Evolutionary conservation across 257 asterid species (phyloP).

Genomic region (Euphrasia confusa): DNA sequence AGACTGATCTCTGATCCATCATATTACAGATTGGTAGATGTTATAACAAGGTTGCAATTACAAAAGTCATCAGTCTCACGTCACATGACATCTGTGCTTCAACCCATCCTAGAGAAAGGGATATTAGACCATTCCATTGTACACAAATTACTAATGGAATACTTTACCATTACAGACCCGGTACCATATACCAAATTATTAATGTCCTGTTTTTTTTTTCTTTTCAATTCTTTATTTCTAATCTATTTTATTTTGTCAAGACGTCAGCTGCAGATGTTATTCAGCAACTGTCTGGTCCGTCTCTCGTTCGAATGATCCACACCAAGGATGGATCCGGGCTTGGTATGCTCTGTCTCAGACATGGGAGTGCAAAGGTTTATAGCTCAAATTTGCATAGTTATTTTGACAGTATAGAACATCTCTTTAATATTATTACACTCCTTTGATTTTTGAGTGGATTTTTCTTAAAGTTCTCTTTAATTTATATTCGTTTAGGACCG

Average conservation of each 20-base stretch:
- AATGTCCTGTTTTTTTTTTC: background rate
- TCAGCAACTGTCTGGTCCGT: slow-evolving; percentile 63
- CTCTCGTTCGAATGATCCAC: slow-evolving; percentile 71
- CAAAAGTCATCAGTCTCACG: slow-evolving; percentile 75
- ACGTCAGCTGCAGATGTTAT: slow-evolving; percentile 83
- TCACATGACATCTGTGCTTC: slow-evolving; percentile 76
- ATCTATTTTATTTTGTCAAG: slow-evolving; percentile 45
- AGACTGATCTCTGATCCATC: background rate
- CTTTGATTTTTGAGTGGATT: slow-evolving; percentile 6
- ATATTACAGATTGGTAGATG: slow-evolving; percentile 64
- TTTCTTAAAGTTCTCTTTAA: slow-evolving; percentile 9
- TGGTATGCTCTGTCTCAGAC: slow-evolving; percentile 71
- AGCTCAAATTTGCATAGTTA: slow-evolving; percentile 8
- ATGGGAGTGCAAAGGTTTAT: slow-evolving; percentile 88
- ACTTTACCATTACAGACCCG: slow-evolving; percentile 69
- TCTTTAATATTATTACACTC: background rate
- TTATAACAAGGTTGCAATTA: slow-evolving; percentile 64
- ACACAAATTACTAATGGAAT: slow-evolving; percentile 75
- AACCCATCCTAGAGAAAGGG: slow-evolving; percentile 88
- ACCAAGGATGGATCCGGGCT: slow-evolving; percentile 88
- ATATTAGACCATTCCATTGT: slow-evolving; percentile 87
- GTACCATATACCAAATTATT: slow-evolving; percentile 31
- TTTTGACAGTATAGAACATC: background rate
- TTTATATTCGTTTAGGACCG: slow-evolving; percentile 50
- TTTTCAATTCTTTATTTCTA: background rate